These are phyloP conservation scores for Avena eriantha DNA, from an alignment of 176 grass and related monocot genomes.

Conservation along the genomic window DNA sequence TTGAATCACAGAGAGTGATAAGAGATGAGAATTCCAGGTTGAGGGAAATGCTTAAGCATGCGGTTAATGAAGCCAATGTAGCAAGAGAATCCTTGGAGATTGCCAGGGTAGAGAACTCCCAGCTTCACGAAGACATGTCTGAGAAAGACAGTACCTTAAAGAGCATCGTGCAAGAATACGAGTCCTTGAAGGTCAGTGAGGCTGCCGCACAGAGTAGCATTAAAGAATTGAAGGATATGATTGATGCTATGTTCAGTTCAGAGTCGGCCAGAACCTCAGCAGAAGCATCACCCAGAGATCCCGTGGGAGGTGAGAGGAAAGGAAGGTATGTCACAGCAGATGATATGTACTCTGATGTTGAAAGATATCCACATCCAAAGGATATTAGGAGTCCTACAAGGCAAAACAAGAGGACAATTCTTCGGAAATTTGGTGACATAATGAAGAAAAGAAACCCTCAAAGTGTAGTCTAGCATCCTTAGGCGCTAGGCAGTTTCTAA, in stretches of 20 bases:
- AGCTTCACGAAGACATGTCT: slow-evolving; percentile 66
- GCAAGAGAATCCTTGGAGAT: slow-evolving; percentile 77
- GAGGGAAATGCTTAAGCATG: slow-evolving; percentile 89
- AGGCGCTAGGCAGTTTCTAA: slow-evolving; percentile 22
- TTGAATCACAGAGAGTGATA: slow-evolving; percentile 71
- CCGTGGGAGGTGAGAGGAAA: slow-evolving; percentile 36
- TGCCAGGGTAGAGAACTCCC: slow-evolving; percentile 71
- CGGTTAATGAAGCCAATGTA: slow-evolving; percentile 66
- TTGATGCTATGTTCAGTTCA: slow-evolving; percentile 66
- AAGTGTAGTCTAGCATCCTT: slow-evolving; percentile 41
- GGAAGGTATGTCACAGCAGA: slow-evolving; percentile 37
- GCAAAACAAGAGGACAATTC: slow-evolving; percentile 65
- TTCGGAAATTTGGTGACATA: slow-evolving; percentile 64
- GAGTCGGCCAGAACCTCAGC: slow-evolving; percentile 49
- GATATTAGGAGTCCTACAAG: slow-evolving; percentile 42
- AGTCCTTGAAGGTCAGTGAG: slow-evolving; percentile 86
- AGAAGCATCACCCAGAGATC: slow-evolving; percentile 48
- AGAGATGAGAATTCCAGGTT: slow-evolving; percentile 77
- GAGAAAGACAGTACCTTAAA: slow-evolving; percentile 73
- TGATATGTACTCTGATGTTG: slow-evolving; percentile 49
- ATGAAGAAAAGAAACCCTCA: slow-evolving; percentile 59
- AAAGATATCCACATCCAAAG: slow-evolving; percentile 36
- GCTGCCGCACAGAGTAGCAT: slow-evolving; percentile 70
- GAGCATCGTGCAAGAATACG: slow-evolving; percentile 76
- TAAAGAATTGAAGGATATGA: slow-evolving; percentile 71